These are phyloP conservation scores for Nyctanthes arbortristis DNA, from an alignment of 257 asterid genomes.

Conservation along the genomic window DNA sequence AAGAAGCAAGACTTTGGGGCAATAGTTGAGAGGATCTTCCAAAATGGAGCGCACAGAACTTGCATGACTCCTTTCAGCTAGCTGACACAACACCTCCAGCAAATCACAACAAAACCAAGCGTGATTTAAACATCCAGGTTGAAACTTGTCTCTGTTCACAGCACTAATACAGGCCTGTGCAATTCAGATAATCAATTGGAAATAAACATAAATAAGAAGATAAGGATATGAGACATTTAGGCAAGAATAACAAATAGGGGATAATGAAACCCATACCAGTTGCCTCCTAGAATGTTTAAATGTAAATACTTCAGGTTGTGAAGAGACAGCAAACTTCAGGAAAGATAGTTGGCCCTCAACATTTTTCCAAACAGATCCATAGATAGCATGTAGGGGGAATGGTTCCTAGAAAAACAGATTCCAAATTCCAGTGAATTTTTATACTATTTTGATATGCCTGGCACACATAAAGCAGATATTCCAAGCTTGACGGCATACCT, in stretches of 20 bases:
- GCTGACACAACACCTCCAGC: conserved; percentile 78
- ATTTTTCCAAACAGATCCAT: conserved; percentile 94
- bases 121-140: conserved; percentile 54
- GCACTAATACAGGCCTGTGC: conserved; percentile 65
- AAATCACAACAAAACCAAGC: conserved; percentile 88
- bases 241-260: conserved; percentile 8
- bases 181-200: conserved; percentile 13
- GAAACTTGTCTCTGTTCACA: conserved; percentile 51
- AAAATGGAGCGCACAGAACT: conserved; percentile 70
- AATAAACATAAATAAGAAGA: conserved; percentile 5
- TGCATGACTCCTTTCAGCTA: conserved; percentile 96
- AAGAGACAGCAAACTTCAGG: conserved; percentile 73
- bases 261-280: conserved; percentile 53
- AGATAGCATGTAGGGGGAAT: conserved; percentile 83
- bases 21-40: conserved; percentile 70
- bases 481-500: conserved; percentile 43
- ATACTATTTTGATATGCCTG: background rate
- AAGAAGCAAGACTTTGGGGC: conserved; percentile 84
- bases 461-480: background rate
- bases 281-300: conserved; percentile 79
- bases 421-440: background rate
- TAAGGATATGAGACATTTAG: background rate
- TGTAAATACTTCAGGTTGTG: conserved; percentile 83
- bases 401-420: conserved; percentile 58
- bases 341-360: conserved; percentile 96